A percentile compares a stretch with the other conserved stretches of the same genome.
Evolutionary conservation across 164 flowering plant genomes (phyloP).

Genomic region (Liriodendron chinense): DNA sequence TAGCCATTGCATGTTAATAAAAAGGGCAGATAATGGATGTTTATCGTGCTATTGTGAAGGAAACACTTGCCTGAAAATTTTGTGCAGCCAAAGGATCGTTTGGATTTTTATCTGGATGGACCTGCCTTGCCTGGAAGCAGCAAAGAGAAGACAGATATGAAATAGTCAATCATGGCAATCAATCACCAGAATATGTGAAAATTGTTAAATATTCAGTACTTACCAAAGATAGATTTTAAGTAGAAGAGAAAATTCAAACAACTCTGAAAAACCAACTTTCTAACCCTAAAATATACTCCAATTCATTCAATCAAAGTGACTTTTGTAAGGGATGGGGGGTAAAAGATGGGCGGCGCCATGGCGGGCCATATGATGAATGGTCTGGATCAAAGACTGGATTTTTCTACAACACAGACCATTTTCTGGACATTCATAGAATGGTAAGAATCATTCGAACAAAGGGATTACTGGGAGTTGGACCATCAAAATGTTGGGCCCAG

Average conservation of each 20-base stretch:
- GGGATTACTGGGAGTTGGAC: background rate
- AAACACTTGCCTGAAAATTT: slow-evolving; percentile 34
- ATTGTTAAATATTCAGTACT: too few species aligned
- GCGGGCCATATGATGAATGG: too few species aligned
- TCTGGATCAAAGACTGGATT: too few species aligned
- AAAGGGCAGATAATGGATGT: background rate
- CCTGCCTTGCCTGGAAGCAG: slow-evolving; percentile 37
- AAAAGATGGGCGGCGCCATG: too few species aligned
- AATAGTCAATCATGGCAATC: background rate
- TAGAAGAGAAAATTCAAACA: too few species aligned
- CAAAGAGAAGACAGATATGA: background rate
- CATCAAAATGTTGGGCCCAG: background rate
- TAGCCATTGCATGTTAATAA: background rate
- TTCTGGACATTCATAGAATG: background rate
- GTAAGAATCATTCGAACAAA: background rate
- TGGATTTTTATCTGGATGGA: slow-evolving; percentile 46
- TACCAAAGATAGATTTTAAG: too few species aligned
- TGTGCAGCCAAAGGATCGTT: slow-evolving; percentile 41
- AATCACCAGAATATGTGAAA: background rate
- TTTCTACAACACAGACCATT: too few species aligned
- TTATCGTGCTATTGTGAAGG: background rate
- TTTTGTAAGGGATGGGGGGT: too few species aligned
- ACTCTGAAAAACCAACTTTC: too few species aligned
- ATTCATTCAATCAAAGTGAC: too few species aligned
- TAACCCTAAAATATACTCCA: too few species aligned